A percentile compares a stretch with the other conserved stretches of the same genome.
phyloP scores from a whole-genome alignment of 2,329 filamentous ascomycete species.

The Trichophyton equinum region DNA sequence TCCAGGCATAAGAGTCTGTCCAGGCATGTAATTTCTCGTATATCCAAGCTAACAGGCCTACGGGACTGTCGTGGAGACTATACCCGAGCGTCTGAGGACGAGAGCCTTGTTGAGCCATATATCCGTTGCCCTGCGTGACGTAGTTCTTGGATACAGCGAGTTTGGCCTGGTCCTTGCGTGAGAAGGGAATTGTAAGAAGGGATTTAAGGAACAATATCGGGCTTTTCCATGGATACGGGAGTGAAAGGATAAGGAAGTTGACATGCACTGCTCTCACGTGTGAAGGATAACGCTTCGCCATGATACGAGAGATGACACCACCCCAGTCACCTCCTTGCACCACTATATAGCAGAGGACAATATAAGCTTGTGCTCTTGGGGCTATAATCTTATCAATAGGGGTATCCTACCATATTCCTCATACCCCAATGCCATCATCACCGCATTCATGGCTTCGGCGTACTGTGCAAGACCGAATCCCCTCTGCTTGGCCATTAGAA shows the following conservation, averaged over 20 bases:
- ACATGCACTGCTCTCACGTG: constrained; percentile 49
- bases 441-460: constrained; percentile 51
- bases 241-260: constrained; percentile 41
- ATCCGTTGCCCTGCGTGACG: constrained; percentile 22
- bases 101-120: constrained; percentile 49
- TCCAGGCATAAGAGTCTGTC: constrained; percentile 61
- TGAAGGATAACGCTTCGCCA: constrained; percentile 48
- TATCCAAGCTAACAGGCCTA: constrained; percentile 62
- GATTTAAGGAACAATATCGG: constrained; percentile 41
- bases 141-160: constrained; percentile 18
- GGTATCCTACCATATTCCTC: constrained; percentile 38
- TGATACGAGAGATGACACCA: constrained; percentile 47
- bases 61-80: constrained; percentile 55
- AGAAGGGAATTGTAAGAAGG: constrained; percentile 22
- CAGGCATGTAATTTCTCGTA: constrained; percentile 70
- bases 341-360: constrained; percentile 12
- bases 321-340: constrained; percentile 62
- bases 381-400: background rate
- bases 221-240: constrained; percentile 40
- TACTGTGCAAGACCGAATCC: constrained; percentile 50
- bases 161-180: constrained; percentile 16
- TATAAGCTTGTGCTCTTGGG: background rate
- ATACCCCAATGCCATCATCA: constrained; percentile 59
- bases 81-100: constrained; percentile 64
- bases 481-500: background rate